Evolutionary conservation across 1,284 basidiomycete genomes (phyloP).

Genomic region (Apiotrichum gracile): DNA sequence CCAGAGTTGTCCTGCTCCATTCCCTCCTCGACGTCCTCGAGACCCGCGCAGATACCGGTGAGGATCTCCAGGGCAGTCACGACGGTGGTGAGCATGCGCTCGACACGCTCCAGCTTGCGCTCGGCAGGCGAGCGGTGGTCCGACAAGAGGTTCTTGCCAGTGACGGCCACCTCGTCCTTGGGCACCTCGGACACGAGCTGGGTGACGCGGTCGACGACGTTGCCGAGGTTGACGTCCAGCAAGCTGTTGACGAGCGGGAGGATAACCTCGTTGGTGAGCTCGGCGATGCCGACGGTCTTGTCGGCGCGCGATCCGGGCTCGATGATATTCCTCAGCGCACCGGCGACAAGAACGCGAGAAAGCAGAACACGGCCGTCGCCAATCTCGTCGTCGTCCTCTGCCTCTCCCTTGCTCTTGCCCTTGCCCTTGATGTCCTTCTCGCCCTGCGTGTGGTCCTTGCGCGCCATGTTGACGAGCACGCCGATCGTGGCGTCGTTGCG

Average conservation of each 20-base stretch:
- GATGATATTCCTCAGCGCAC: slow-evolving; percentile 71
- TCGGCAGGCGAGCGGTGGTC: slow-evolving; percentile 66
- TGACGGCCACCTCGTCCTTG: slow-evolving; percentile 19
- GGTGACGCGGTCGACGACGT: slow-evolving; percentile 54
- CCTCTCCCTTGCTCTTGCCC: slow-evolving; percentile 30
- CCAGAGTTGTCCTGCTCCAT: slow-evolving; percentile 33
- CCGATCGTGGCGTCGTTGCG: slow-evolving; percentile 59
- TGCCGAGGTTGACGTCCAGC: slow-evolving; percentile 59
- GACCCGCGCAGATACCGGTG: slow-evolving; percentile 76
- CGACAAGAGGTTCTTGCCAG: slow-evolving; percentile 38
- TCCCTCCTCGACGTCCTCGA: slow-evolving; percentile 60
- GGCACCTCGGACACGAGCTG: slow-evolving; percentile 56
- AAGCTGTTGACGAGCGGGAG: slow-evolving; percentile 67
- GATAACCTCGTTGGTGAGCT: slow-evolving; percentile 56
- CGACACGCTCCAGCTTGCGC: slow-evolving; percentile 65
- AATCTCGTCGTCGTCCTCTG: slow-evolving; percentile 26
- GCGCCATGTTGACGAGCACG: slow-evolving; percentile 65
- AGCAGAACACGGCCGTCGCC: slow-evolving; percentile 47
- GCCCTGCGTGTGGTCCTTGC: slow-evolving; percentile 37
- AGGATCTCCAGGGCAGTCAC: slow-evolving; percentile 77
- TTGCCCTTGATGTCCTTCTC: slow-evolving; percentile 49
- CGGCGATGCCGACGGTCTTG: slow-evolving; percentile 50
- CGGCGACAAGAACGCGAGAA: slow-evolving; percentile 64
- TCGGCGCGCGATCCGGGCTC: slow-evolving; percentile 60
- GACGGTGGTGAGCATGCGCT: slow-evolving; percentile 64